Evolutionary conservation across 2,329 filamentous ascomycete species (phyloP).

Genomic region (Arthrinium phaeospermum): DNA sequence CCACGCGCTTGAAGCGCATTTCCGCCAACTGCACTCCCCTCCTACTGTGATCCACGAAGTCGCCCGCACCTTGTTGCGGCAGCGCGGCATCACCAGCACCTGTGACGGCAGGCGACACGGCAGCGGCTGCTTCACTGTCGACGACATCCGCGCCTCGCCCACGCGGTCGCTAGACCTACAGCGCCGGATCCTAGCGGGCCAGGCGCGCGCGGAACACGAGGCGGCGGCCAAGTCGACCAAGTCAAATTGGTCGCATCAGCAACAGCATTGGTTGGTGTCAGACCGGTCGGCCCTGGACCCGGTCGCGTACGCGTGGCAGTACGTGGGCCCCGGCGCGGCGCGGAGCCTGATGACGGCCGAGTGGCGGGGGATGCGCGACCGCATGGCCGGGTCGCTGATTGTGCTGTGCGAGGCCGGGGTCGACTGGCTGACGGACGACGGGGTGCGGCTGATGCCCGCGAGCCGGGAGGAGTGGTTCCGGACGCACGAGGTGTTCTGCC

Average conservation of each 20-base stretch:
- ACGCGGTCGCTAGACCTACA: slow-evolving; percentile 42
- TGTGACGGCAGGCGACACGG: too few relatives aligned
- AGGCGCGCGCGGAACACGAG: slow-evolving; percentile 38
- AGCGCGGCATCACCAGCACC: too few relatives aligned
- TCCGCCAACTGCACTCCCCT: slow-evolving; percentile 24
- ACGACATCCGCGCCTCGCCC: slow-evolving; percentile 40
- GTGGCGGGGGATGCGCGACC: slow-evolving; percentile 39
- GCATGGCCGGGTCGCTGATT: slow-evolving; percentile 42
- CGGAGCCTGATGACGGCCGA: slow-evolving; percentile 31
- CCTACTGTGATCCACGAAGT: slow-evolving; percentile 43
- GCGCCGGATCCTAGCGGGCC: slow-evolving; percentile 44
- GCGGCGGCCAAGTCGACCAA: neutral
- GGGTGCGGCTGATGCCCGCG: slow-evolving; percentile 41
- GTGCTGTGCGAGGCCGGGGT: slow-evolving; percentile 46
- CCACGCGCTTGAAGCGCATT: slow-evolving; percentile 36
- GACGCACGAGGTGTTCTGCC: slow-evolving; percentile 35
- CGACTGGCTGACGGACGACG: slow-evolving; percentile 43
- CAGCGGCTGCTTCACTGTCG: slow-evolving; percentile 34
- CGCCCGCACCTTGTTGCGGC: slow-evolving; percentile 33
- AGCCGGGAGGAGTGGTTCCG: slow-evolving; percentile 30
- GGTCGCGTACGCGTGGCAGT: slow-evolving; percentile 44
- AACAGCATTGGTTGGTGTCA: slow-evolving; percentile 43
- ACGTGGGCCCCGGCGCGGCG: slow-evolving; percentile 36
- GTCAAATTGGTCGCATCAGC: too few relatives aligned
- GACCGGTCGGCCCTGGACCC: slow-evolving; percentile 51